A percentile compares a stretch with the other conserved stretches of the same genome.
Conservation (phyloP, 192 early-diverging fungal species). For the Rhizophlyctis rosea region DNA sequence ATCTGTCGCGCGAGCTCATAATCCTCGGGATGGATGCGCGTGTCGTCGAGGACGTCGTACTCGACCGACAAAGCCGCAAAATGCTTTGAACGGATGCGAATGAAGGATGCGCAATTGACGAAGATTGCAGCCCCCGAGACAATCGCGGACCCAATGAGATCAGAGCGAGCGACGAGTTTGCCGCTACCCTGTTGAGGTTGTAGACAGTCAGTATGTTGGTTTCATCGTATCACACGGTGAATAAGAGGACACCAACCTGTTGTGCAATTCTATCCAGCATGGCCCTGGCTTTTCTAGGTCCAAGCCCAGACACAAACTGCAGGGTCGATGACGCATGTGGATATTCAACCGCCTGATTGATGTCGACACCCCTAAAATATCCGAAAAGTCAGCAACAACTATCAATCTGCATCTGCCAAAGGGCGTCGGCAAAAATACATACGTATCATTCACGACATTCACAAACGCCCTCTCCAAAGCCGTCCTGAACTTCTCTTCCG, state of each 20-base stretch:
- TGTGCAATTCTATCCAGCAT: constrained; percentile 61
- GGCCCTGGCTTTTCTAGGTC: constrained; percentile 85
- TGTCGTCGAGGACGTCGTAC: constrained; percentile 85
- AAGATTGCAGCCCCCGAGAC: constrained; percentile 65
- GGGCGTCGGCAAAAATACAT: not conserved
- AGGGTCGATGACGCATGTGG: constrained; percentile 70
- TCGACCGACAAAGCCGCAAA: constrained; percentile 39
- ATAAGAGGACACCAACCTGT: constrained; percentile 12
- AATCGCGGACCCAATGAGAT: constrained; percentile 66
- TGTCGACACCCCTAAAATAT: constrained; percentile 75
- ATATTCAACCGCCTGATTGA: constrained; percentile 71
- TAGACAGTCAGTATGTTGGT: not conserved
- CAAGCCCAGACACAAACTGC: constrained; percentile 89
- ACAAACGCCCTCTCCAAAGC: constrained; percentile 83
- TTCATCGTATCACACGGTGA: not conserved
- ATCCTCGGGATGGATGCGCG: constrained; percentile 92
- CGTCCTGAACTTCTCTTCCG: constrained; percentile 62
- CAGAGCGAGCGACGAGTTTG: constrained; percentile 62
- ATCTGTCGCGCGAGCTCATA: constrained; percentile 95
- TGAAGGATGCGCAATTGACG: constrained; percentile 90
- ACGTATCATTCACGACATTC: constrained; percentile 67
- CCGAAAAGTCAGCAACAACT: too few species aligned
- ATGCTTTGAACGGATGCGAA: constrained; percentile 69
- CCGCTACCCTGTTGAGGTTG: constrained; percentile 21
- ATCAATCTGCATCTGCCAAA: too few species aligned